These are phyloP conservation scores for Albizia julibrissin DNA, from an alignment of 306 rosid species.

Conservation along the genomic window DNA sequence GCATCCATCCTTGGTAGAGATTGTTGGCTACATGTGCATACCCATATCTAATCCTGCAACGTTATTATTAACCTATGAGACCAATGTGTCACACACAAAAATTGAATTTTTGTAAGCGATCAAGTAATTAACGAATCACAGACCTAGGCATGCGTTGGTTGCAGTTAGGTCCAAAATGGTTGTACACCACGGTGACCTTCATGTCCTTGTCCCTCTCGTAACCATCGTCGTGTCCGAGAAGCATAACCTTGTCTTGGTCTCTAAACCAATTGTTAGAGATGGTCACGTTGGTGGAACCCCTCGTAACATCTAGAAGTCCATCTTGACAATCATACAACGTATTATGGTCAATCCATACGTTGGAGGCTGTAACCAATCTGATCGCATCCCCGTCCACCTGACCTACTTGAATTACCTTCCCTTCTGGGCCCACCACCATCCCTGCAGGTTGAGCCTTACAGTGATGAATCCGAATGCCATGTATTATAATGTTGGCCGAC, in stretches of 20 bases:
- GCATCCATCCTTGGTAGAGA: slow-evolving; percentile 42
- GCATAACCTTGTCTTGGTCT: slow-evolving; percentile 46
- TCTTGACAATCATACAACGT: slow-evolving; percentile 36
- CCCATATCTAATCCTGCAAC: slow-evolving; percentile 38
- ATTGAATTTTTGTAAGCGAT: background rate
- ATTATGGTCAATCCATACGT: slow-evolving; percentile 47
- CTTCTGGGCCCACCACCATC: slow-evolving; percentile 38
- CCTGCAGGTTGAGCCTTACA: slow-evolving; percentile 38
- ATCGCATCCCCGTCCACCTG: slow-evolving; percentile 44
- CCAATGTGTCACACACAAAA: background rate
- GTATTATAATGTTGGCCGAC: slow-evolving; percentile 38
- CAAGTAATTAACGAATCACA: background rate
- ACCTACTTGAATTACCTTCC: slow-evolving; percentile 37
- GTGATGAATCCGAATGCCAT: slow-evolving; percentile 33
- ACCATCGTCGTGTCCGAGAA: slow-evolving; percentile 48
- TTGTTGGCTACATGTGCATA: slow-evolving; percentile 52
- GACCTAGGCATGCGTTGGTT: slow-evolving; percentile 46
- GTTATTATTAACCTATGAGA: background rate
- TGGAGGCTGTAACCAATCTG: slow-evolving; percentile 36
- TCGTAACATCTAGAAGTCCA: slow-evolving; percentile 41
- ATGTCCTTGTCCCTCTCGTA: slow-evolving; percentile 38
- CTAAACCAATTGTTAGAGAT: slow-evolving; percentile 42
- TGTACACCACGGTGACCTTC: slow-evolving; percentile 39
- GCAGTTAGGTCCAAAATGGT: slow-evolving; percentile 45
- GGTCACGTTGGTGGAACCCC: slow-evolving; percentile 43